These are phyloP conservation scores for Rehmannia glutinosa DNA, from an alignment of 257 asterid species.

Conservation along the genomic window DNA sequence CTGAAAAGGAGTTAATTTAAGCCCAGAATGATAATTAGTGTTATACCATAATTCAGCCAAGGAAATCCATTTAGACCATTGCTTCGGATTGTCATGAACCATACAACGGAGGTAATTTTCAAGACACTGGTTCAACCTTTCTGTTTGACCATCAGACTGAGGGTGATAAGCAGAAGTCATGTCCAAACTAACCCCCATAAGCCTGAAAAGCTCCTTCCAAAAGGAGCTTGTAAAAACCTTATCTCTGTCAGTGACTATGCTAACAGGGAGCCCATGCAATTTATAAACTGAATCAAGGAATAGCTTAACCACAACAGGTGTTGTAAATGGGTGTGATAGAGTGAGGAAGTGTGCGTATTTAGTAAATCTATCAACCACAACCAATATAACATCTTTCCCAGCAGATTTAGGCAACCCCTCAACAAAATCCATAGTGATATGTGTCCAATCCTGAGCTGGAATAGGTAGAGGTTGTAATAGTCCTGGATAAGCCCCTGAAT, in stretches of 20 bases:
- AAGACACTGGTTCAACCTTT: conserved; percentile 1
- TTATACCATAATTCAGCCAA: conserved; percentile 2
- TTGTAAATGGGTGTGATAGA: background rate
- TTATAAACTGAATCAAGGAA: background rate
- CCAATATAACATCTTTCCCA: background rate
- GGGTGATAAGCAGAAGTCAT: conserved; percentile 1
- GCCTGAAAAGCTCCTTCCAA: background rate
- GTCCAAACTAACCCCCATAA: background rate
- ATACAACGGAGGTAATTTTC: conserved; percentile 6
- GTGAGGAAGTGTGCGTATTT: conserved; percentile 4
- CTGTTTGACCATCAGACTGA: conserved; percentile 2
- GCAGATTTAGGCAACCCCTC: background rate
- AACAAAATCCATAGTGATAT: conserved; percentile 8
- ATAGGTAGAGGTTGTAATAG: background rate
- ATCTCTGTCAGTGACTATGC: background rate
- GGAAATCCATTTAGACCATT: background rate
- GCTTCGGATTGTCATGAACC: background rate
- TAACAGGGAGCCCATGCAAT: background rate
- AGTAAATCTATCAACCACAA: background rate
- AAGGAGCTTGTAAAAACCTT: background rate
- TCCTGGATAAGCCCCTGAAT: background rate
- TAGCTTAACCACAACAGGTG: background rate
- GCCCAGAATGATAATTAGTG: background rate
- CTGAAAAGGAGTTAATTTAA: background rate
- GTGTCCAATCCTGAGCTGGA: background rate